Percentiles rank a stretch among this genome's conserved stretches.
Evolutionary conservation across 1,139 yeast species (phyloP).

Genomic region (Lodderomyces theae): DNA sequence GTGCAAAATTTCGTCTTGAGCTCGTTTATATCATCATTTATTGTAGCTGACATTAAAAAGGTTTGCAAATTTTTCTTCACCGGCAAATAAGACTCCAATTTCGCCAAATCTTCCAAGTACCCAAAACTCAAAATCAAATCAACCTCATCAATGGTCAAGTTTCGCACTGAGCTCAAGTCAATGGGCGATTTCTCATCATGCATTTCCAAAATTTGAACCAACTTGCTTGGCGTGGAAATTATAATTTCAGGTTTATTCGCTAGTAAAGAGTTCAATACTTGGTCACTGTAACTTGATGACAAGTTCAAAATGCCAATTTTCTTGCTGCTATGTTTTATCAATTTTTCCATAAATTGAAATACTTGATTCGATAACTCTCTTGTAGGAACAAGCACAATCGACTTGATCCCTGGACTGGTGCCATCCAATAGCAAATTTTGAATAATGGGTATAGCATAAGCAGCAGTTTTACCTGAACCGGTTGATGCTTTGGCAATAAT

Average conservation of each 20-base stretch:
- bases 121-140: conserved; percentile 91
- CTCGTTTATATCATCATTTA: conserved; percentile 79
- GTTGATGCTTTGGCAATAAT: conserved; percentile 86
- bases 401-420: conserved; percentile 33
- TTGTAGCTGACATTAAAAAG: conserved; percentile 94
- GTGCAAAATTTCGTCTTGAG: conserved; percentile 79
- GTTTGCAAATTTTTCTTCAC: conserved; percentile 78
- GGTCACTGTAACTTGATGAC: conserved; percentile 69
- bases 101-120: conserved; percentile 76
- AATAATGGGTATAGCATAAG: conserved; percentile 75
- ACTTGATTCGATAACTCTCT: conserved; percentile 87
- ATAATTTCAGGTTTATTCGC: conserved; percentile 75
- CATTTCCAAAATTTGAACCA: conserved; percentile 58
- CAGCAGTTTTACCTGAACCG: conserved; percentile 89
- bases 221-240: conserved; percentile 84
- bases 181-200: conserved; percentile 38
- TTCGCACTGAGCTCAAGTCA: conserved; percentile 55
- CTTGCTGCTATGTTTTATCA: conserved; percentile 70
- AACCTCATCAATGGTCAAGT: conserved; percentile 90
- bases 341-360: conserved; percentile 60
- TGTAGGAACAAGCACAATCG: conserved; percentile 78
- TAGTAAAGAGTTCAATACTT: conserved; percentile 69
- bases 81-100: conserved; percentile 63
- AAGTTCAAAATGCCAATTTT: conserved; percentile 67
- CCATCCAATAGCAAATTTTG: conserved; percentile 53